phyloP scores from a whole-genome alignment of 148 eudicot genomes.

The Vaccinium darrowii region DNA sequence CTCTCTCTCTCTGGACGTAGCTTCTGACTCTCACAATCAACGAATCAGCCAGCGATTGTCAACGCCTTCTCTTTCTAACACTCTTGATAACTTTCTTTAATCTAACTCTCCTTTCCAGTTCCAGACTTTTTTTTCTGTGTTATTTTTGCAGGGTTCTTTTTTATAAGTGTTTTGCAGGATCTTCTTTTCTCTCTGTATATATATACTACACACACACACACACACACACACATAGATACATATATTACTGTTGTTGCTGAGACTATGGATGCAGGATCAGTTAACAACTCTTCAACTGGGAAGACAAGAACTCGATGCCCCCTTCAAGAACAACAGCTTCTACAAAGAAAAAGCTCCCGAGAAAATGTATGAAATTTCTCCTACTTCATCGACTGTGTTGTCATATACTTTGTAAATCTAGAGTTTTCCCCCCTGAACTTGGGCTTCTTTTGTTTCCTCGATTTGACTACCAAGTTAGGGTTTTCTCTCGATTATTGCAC shows the following conservation, averaged over 20 bases:
- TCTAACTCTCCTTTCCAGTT: conserved; percentile 28
- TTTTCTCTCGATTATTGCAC: too few relatives aligned
- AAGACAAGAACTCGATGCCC: conserved; percentile 39
- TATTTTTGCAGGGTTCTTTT: conserved; percentile 9
- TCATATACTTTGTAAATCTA: not conserved
- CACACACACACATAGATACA: not conserved
- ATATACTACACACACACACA: not conserved
- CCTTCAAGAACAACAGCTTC: conserved; percentile 48
- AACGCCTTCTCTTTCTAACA: not conserved
- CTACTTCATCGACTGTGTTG: not conserved
- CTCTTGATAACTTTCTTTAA: conserved; percentile 11
- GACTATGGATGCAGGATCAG: conserved; percentile 49
- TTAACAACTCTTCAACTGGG: conserved; percentile 20
- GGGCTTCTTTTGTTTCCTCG: not conserved
- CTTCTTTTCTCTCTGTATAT: not conserved
- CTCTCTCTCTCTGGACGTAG: not conserved
- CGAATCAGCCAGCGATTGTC: conserved; percentile 6
- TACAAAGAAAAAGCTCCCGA: conserved; percentile 55
- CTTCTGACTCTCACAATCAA: not conserved
- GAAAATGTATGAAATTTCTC: conserved; percentile 53
- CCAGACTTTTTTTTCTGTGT: conserved; percentile 19
- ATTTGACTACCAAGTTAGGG: not conserved
- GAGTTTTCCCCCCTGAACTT: not conserved
- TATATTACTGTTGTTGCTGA: not conserved
- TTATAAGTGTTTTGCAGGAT: not conserved